Percentiles rank a stretch among this genome's conserved stretches.
Evolutionary conservation across 2,329 filamentous ascomycete genomes (phyloP).

Genomic region (Tolypocladium inflatum): DNA sequence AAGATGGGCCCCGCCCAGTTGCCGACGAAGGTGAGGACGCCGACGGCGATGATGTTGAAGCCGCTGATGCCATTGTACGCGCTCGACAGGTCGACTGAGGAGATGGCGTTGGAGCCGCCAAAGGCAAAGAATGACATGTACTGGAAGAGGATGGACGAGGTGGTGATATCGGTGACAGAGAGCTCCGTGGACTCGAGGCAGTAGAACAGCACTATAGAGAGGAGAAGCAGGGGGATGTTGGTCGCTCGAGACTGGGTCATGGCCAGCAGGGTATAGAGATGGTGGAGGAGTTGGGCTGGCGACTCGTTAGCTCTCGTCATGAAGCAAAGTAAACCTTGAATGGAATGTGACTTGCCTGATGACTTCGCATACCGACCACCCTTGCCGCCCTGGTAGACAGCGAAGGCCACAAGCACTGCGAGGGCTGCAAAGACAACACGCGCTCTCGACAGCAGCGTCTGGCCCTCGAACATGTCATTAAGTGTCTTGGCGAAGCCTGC

Average conservation of each 20-base stretch:
- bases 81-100: conserved; percentile 86
- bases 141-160: conserved; percentile 66
- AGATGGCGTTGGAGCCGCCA: conserved; percentile 89
- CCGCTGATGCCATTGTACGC: conserved; percentile 85
- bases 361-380: conserved; percentile 14
- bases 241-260: conserved; percentile 78
- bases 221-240: conserved; percentile 76
- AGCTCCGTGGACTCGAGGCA: conserved; percentile 38
- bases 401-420: conserved; percentile 24
- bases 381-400: conserved; percentile 27
- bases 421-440: conserved; percentile 42
- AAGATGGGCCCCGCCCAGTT: conserved; percentile 92
- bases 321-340: not conserved
- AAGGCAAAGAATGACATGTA: conserved; percentile 81
- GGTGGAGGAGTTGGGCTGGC: conserved; percentile 46
- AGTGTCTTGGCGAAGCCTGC: conserved; percentile 32
- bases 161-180: conserved; percentile 49
- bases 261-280: conserved; percentile 67
- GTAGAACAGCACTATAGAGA: conserved; percentile 55
- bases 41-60: conserved; percentile 76
- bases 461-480: conserved; percentile 28
- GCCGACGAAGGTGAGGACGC: conserved; percentile 70
- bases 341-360: conserved; percentile 15
- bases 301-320: not conserved
- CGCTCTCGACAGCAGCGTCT: conserved; percentile 38